Conservation (phyloP, 2,329 filamentous ascomycete species). For the Monilinia polystroma region DNA sequence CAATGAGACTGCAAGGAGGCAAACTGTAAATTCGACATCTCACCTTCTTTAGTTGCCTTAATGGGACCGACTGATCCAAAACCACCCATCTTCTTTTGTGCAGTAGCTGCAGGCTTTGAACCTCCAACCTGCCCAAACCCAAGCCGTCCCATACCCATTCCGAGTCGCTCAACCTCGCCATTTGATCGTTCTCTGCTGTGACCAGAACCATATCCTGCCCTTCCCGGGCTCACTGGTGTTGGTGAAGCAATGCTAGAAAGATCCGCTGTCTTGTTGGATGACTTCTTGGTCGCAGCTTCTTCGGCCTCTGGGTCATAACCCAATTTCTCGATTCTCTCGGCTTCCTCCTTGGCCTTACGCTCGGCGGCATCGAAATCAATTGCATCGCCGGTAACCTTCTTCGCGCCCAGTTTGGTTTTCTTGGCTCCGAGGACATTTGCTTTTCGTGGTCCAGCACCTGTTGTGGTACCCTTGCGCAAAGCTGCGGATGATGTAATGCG, state of each 20-base stretch:
- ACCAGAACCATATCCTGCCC: conserved; percentile 61
- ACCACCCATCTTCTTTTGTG: conserved; percentile 61
- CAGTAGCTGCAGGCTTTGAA: conserved; percentile 41
- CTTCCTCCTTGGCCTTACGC: conserved; percentile 95
- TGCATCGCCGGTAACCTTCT: conserved; percentile 77
- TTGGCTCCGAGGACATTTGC: conserved; percentile 82
- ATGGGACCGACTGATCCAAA: conserved; percentile 83
- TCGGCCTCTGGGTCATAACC: conserved; percentile 95
- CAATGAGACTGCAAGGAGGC: not conserved
- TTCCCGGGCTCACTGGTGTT: conserved; percentile 68
- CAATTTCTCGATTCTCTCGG: conserved; percentile 90
- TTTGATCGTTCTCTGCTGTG: conserved; percentile 61
- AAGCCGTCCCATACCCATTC: conserved; percentile 54
- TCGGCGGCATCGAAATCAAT: conserved; percentile 98
- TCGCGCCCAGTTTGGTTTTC: conserved; percentile 85
- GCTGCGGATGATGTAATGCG: conserved; percentile 75
- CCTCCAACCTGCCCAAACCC: conserved; percentile 40
- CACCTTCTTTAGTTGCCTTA: conserved; percentile 69
- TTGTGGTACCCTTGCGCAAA: conserved; percentile 70
- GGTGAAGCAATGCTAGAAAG: conserved; percentile 66
- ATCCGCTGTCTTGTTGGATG: conserved; percentile 43
- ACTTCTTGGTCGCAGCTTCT: conserved; percentile 49
- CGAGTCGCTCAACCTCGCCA: conserved; percentile 82
- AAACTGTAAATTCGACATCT: conserved; percentile 16
- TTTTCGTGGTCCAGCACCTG: conserved; percentile 68